Evolutionary conservation across 2,329 filamentous ascomycete species (phyloP).

Genomic region (Fusarium domesticum): DNA sequence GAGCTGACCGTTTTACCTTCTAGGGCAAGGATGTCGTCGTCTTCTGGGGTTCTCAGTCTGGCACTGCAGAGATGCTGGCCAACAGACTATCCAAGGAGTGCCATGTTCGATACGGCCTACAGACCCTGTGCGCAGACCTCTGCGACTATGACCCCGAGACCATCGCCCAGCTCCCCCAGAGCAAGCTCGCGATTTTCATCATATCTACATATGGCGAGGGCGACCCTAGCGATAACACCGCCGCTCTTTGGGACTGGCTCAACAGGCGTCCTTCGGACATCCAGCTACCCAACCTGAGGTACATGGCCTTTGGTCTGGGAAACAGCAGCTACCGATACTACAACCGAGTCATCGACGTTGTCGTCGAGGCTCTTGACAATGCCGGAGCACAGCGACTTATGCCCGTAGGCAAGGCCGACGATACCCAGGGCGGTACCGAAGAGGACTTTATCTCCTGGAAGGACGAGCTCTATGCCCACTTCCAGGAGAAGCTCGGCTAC

Average conservation of each 20-base stretch:
- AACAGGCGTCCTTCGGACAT: slow-evolving; percentile 15
- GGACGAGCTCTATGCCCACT: slow-evolving; percentile 26
- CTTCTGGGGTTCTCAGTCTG: slow-evolving; percentile 95
- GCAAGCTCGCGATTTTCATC: slow-evolving; percentile 36
- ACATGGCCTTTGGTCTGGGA: slow-evolving; percentile 38
- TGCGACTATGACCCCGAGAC: slow-evolving; percentile 46
- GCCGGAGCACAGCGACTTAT: slow-evolving; percentile 30
- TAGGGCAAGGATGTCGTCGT: slow-evolving; percentile 78
- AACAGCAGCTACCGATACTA: slow-evolving; percentile 40
- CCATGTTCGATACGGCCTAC: slow-evolving; percentile 79
- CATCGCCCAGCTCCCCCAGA: slow-evolving; percentile 28
- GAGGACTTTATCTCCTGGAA: slow-evolving; percentile 40
- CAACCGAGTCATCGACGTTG: slow-evolving; percentile 35
- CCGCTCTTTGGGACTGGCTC: slow-evolving; percentile 31
- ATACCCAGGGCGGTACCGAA: slow-evolving; percentile 32
- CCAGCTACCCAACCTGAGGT: slow-evolving; percentile 27
- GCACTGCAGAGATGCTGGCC: slow-evolving; percentile 89
- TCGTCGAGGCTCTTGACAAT: slow-evolving; percentile 23
- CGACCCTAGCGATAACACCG: slow-evolving; percentile 40
- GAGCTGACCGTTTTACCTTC: too few species aligned
- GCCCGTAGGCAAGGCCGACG: slow-evolving; percentile 32
- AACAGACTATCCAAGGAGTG: slow-evolving; percentile 86
- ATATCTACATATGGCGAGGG: slow-evolving; percentile 41
- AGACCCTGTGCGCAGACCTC: slow-evolving; percentile 71
- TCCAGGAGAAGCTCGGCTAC: slow-evolving; percentile 18